Percentiles rank a stretch among this genome's conserved stretches.
These are phyloP conservation scores for Boletus rubroflammeus DNA, from an alignment of 768 basidiomycete species.

Conservation along the genomic window DNA sequence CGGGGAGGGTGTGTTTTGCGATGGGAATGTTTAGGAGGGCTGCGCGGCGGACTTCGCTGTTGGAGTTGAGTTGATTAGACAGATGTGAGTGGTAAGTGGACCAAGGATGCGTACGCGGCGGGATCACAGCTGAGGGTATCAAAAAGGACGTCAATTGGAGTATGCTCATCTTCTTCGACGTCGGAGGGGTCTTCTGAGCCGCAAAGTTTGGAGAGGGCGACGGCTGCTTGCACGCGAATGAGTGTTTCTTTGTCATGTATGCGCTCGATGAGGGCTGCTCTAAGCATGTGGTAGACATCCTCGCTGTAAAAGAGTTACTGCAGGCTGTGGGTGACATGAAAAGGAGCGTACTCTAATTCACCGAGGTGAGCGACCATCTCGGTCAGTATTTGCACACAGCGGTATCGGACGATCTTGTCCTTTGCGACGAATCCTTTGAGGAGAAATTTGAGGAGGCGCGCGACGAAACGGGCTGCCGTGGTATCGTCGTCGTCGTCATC, in stretches of 20 bases:
- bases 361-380: constrained; percentile 79
- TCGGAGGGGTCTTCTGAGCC: constrained; percentile 64
- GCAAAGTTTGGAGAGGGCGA: constrained; percentile 75
- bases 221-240: constrained; percentile 76
- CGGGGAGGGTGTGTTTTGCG: constrained; percentile 50
- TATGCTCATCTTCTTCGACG: constrained; percentile 41
- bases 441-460: constrained; percentile 65
- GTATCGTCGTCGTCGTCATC: constrained; percentile 72
- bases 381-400: constrained; percentile 71
- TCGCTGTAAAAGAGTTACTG: constrained; percentile 47
- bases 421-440: constrained; percentile 78
- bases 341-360: constrained; percentile 69
- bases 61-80: background rate
- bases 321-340: background rate
- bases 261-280: constrained; percentile 63
- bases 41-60: constrained; percentile 83
- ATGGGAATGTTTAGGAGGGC: constrained; percentile 69
- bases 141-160: constrained; percentile 57
- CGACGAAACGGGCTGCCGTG: constrained; percentile 62
- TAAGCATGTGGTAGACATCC: constrained; percentile 64
- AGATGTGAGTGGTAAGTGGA: background rate
- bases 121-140: constrained; percentile 69
- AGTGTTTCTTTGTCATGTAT: constrained; percentile 72
- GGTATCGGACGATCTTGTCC: constrained; percentile 83
- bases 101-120: constrained; percentile 55